phyloP scores from a whole-genome alignment of 1,284 basidiomycete genomes.

The Naganishia liquefaciens region DNA sequence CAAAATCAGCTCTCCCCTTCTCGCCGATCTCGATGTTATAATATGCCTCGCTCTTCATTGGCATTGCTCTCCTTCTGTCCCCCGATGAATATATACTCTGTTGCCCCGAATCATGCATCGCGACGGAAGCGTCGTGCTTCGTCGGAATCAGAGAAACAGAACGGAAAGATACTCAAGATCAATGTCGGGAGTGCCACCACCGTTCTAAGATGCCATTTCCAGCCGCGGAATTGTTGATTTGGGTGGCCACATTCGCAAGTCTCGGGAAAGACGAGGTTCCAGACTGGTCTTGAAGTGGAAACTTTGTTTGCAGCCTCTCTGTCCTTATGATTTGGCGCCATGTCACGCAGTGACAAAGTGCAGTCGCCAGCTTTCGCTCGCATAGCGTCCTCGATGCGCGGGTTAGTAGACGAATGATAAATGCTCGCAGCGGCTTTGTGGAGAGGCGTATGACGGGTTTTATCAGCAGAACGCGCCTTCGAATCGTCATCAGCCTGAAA shows the following conservation, averaged over 20 bases:
- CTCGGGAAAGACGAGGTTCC: background rate
- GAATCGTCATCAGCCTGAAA: no score
- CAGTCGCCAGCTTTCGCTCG: no score
- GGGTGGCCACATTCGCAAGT: background rate
- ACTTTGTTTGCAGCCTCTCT: no score
- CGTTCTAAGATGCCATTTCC: background rate
- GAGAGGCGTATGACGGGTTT: no score
- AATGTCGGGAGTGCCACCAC: background rate
- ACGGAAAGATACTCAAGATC: background rate
- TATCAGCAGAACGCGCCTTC: no score
- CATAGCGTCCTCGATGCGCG: no score
- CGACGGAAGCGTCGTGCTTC: background rate
- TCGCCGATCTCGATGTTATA: background rate
- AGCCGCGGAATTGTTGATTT: background rate
- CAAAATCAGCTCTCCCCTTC: background rate
- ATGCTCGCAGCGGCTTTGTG: no score
- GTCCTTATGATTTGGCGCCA: no score
- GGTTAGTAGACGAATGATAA: no score
- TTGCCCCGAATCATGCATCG: background rate
- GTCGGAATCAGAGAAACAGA: background rate
- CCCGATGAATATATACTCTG: background rate
- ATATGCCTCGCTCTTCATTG: background rate
- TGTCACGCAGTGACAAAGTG: no score
- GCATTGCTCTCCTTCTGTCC: background rate
- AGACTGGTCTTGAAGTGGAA: no score